Evolutionary conservation across 2,329 filamentous ascomycete genomes (phyloP), one percentile per base, ranked within the genome.

Genomic region (Nigrospora osmanthi): DNA sequence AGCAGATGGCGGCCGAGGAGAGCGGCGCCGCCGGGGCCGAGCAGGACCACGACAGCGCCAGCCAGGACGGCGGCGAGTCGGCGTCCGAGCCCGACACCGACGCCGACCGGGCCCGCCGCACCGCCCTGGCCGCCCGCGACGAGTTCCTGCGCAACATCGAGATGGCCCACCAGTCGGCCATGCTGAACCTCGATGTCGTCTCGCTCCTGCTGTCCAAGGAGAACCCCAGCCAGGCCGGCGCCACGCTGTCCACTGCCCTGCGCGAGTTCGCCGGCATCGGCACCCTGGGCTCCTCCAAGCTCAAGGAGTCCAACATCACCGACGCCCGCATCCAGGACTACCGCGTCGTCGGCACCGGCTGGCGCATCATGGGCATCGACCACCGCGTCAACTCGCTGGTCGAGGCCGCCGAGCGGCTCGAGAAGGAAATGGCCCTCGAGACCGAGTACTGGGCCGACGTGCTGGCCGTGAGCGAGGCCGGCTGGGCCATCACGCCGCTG

Each of bases 361-460:
- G 88, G 78, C 84, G 87, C 43, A 71, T 93, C 50, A 80, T 90
- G 56, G 84, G 83, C 38, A 80, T 95, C 52, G 82, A 86, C 54
- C 77, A 79, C 32, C 83, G 86, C 4, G 82, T 88, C 1, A 83
- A 87, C 54, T 82, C 83, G 33, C 76, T 95, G 17, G 68, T 89
- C 13, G 75, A 80, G 11, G 84, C 89, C 5, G 85, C 87, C 0
- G 73, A 76, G 23, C 76, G 87, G 35, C 67, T 98, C 12, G 79
- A 88, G 54, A 78, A 76, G 11, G 90, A 95, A 61, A 85, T 94
- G 32, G 75, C 78, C 11, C 79, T 81, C 30, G 93, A 98, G 68
- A 83, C 83, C 2, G 83, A 77, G 54, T 98, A 95, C 63, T 98
- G 93, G 93, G 78, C 85, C 45, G 85, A 95, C 55, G 78, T 97